Base-by-base conservation (phyloP, 192 early-diverging fungal genomes). In the Diversispora epigaea region DNA sequence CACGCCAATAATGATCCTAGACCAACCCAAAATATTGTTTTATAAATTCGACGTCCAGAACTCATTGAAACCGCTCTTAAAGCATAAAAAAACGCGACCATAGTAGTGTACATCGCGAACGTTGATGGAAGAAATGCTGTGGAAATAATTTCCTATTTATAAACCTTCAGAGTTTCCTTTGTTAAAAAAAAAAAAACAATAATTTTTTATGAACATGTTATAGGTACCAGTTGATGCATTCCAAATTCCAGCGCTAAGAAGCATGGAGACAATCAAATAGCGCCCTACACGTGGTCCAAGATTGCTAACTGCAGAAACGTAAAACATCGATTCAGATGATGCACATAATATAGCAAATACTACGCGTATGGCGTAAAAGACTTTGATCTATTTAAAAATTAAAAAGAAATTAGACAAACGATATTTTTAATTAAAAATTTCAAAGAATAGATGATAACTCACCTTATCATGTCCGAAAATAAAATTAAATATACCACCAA, bases 61-160 rank as follows among this genome's bases (percentile, higher is more conserved):
- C 79, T 76, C 12, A 77, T 75, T 12, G 81, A 80, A 3, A 91
- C 89, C 9, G 85, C 81, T 7, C 76, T 63, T 25, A 99, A 84
- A 14, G 86, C 87, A 9, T 86, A 80, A 4, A 93, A 88, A 50
- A 89, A 88, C 3, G 93, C 95, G 45, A 96, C 73, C 71, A 90
- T 91, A 7, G 87, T 84, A n/a, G 86, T 78, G 73, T 88, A 91
- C 97, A 98, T 99, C 56, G 94, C 90, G 84, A 97, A 97, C 25
- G 93, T 87, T 11, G 95, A 95, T 0, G 97, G 97, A 43, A 99
- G 81, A 77, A 88, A 89, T 40, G 95, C 95, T 82, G 73, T n/a
- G n/a, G n/a, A n/a, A n/a, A 46, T 8, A 46, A 22, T 43, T 43
- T 47, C 8, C 40, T 22, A 45, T 74, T 77, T 45, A 39, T 63